Conservation (phyloP, 768 basidiomycete genomes). For the Lepiota venenata region DNA sequence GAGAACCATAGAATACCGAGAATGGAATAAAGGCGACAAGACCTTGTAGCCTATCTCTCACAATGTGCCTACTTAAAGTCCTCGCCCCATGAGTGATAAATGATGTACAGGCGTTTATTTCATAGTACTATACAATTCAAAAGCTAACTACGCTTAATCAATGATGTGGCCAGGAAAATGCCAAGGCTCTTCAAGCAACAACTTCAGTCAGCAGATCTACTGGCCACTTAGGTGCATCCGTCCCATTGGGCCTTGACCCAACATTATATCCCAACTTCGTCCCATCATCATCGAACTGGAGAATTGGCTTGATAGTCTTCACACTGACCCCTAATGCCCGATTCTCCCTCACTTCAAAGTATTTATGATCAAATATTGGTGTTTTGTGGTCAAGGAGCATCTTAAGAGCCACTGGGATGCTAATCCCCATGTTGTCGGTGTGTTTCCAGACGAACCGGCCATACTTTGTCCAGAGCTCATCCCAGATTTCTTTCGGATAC, state of each 20-base stretch:
- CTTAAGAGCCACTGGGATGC: slow-evolving; percentile 10
- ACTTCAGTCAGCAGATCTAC: slow-evolving; percentile 18
- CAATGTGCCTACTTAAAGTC: too few relatives aligned
- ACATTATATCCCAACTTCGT: slow-evolving; percentile 18
- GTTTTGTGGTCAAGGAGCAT: slow-evolving; percentile 14
- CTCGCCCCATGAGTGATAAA: too few relatives aligned
- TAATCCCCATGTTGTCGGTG: slow-evolving; percentile 19
- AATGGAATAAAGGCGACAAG: too few relatives aligned
- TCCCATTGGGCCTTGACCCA: slow-evolving; percentile 20
- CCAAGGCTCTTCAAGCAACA: slow-evolving; percentile 3
- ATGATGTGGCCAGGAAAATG: too few relatives aligned
- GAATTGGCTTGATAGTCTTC: slow-evolving; percentile 18
- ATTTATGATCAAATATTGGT: slow-evolving; percentile 14
- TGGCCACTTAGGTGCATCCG: slow-evolving; percentile 21
- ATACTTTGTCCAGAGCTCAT: slow-evolving; percentile 16
- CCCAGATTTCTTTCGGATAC: slow-evolving; percentile 21
- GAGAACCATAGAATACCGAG: too few relatives aligned
- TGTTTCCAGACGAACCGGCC: slow-evolving; percentile 15
- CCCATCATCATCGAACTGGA: slow-evolving; percentile 15
- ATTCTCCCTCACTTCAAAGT: slow-evolving; percentile 19
- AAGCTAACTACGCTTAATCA: too few relatives aligned
- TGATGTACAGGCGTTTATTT: too few relatives aligned
- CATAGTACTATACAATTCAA: too few relatives aligned
- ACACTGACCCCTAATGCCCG: slow-evolving; percentile 15
- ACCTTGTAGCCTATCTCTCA: too few relatives aligned